Conservation (phyloP, 306 rosid species). For the Arachis hypogaea region DNA sequence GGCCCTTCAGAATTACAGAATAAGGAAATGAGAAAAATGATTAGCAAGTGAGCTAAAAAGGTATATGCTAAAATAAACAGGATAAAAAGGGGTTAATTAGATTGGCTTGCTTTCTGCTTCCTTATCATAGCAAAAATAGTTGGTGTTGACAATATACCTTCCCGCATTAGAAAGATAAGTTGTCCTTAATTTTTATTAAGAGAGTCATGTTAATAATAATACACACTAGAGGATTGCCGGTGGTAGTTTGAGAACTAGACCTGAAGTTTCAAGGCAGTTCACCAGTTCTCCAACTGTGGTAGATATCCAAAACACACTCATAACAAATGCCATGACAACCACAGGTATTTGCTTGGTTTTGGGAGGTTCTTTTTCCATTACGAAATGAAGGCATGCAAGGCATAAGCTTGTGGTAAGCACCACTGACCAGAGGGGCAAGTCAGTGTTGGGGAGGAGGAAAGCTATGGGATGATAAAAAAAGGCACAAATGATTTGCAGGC, state of each 20-base stretch:
- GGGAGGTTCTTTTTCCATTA: conserved; percentile 80
- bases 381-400: conserved; percentile 77
- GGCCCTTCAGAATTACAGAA: conserved; percentile 91
- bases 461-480: conserved; percentile 66
- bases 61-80: conserved; percentile 36
- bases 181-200: too few species aligned
- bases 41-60: conserved; percentile 17
- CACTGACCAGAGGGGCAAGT: conserved; percentile 83
- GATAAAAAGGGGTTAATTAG: conserved; percentile 23
- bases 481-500: conserved; percentile 77
- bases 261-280: conserved; percentile 83
- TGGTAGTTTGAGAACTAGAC: conserved; percentile 70
- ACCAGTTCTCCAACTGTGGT: conserved; percentile 85
- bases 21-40: conserved; percentile 28
- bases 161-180: too few species aligned
- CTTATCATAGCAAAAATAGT: too few species aligned
- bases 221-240: conserved; percentile 57
- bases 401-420: conserved; percentile 70
- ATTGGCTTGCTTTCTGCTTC: too few species aligned
- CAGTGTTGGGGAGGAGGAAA: conserved; percentile 82
- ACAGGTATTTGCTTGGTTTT: conserved; percentile 76
- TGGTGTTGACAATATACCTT: too few species aligned
- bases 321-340: conserved; percentile 76
- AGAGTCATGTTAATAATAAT: not conserved
- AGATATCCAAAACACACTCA: conserved; percentile 98